phyloP scores from a whole-genome alignment of 495 filamentous ascomycete species.

The Rostrohypoxylon terebratum region DNA sequence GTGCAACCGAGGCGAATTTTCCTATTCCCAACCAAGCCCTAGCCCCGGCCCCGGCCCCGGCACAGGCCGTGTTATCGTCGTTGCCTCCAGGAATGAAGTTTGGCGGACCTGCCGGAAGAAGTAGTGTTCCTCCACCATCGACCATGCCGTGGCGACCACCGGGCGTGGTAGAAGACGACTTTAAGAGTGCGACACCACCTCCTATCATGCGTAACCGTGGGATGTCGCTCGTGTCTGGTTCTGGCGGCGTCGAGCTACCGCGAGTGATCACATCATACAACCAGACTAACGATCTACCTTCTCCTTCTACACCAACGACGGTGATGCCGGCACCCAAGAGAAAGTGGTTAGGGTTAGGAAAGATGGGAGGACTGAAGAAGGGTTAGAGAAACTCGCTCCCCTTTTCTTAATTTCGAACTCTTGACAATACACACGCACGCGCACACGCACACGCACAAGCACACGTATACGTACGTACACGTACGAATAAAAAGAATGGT shows the following conservation, averaged over 20 bases:
- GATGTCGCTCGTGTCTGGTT: constrained; percentile 25
- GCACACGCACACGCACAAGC: no score
- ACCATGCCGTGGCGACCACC: constrained; percentile 44
- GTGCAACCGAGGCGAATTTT: constrained; percentile 53
- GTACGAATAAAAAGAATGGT: background rate
- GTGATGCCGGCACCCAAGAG: constrained; percentile 42
- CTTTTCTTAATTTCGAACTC: background rate
- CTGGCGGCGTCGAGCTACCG: constrained; percentile 39
- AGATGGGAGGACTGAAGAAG: constrained; percentile 52
- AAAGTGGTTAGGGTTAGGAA: constrained; percentile 56
- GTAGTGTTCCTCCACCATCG: constrained; percentile 44
- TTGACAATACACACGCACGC: no score
- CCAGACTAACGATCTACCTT: constrained; percentile 3
- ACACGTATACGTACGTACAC: no score
- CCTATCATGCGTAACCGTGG: constrained; percentile 58
- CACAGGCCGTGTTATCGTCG: constrained; percentile 25
- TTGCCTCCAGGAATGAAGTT: constrained; percentile 11
- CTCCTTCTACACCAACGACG: constrained; percentile 29
- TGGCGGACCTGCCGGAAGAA: constrained; percentile 35
- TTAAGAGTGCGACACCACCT: constrained; percentile 58
- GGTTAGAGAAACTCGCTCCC: constrained; percentile 31
- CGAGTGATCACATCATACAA: constrained; percentile 12
- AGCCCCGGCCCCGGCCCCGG: no score
- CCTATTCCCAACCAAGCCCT: constrained; percentile 34
- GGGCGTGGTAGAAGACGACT: constrained; percentile 44